Conservation (phyloP, 2,329 filamentous ascomycete genomes). For the Pezicula radicicola region DNA sequence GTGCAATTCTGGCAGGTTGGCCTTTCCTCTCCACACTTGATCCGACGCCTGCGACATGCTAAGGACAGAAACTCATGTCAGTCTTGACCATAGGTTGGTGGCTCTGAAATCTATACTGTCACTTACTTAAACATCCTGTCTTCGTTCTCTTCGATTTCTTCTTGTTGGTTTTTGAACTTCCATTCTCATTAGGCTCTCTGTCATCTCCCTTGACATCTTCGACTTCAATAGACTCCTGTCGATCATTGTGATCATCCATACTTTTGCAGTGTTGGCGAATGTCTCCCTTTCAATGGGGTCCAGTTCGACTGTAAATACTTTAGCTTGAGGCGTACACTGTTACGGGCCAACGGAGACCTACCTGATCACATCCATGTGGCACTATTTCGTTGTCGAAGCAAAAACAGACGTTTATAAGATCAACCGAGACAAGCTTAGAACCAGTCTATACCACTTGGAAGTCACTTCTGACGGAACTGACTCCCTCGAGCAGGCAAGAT, state of each 20-base stretch:
- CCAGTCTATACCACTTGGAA: too few species aligned
- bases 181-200: neutral
- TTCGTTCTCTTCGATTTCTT: conserved; percentile 61
- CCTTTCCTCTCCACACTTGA: conserved; percentile 93
- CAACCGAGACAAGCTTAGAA: too few species aligned
- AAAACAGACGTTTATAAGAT: too few species aligned
- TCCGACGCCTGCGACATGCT: conserved; percentile 91
- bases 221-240: neutral
- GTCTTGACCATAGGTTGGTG: neutral
- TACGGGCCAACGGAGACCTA: too few species aligned
- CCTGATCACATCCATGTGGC: too few species aligned
- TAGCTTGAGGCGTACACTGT: too few species aligned
- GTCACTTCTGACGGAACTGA: too few species aligned
- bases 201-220: neutral
- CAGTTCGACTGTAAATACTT: too few species aligned
- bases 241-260: neutral
- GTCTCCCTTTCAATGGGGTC: too few species aligned
- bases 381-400: too few species aligned
- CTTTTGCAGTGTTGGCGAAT: neutral
- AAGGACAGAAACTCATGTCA: neutral
- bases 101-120: too few species aligned
- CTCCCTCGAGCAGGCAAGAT: too few species aligned
- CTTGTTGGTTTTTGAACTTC: neutral
- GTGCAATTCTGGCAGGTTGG: conserved; percentile 81
- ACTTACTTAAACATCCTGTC: conserved; percentile 85